Base-by-base conservation (phyloP, 1,284 basidiomycete species). In the Naganishia sp. region DNA sequence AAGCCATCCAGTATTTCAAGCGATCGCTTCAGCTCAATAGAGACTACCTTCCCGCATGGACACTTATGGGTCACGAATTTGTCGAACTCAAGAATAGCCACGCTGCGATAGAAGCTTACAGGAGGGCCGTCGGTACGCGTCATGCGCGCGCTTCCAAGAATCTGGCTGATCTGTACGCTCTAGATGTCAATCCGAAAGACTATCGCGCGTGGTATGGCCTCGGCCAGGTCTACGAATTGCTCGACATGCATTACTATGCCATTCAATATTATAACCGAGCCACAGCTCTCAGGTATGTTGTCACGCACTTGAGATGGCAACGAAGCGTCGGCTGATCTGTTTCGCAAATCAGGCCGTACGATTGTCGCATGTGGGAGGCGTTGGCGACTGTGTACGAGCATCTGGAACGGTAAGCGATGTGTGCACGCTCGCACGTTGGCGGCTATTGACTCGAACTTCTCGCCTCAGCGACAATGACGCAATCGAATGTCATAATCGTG, bases 71-170 rank as follows among this genome's bases (percentile, higher is more conserved):
- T 0, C 96, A 99, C 78, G 96, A 98, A 78, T 99, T 93, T 75
- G 90, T 99, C 64, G 96, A 99, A 81, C 87, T 98, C 85, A 98
- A 98, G 80, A 99, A 99, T 79, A 92, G 92, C 18, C 94, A 98
- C 82, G 95, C 96, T 2, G 96, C 96, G 1, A 95, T 98, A 64
- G 96, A 98, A 80, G 92, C 94, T 33, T 99, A 99, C 80, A 86
- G 96, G 55, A 86, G 93, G 75, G 96, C 95, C 64, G 88, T 98
- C 68, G 92, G 93, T 93, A 78, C 67, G 89, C 50, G 2, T 42
- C 7, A 23, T 11, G 43, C 21, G 23, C 18, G 43, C 18, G 6
- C 33, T 10, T 28, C 31, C 6, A 3, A 4, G 33, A 18, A 33
- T 16, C 11, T 6, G 18, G 16, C 49, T 33, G 39, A 39, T 61